Evolutionary conservation across 768 basidiomycete species (phyloP).

Genomic region (Sporobolomyces phaffii): DNA sequence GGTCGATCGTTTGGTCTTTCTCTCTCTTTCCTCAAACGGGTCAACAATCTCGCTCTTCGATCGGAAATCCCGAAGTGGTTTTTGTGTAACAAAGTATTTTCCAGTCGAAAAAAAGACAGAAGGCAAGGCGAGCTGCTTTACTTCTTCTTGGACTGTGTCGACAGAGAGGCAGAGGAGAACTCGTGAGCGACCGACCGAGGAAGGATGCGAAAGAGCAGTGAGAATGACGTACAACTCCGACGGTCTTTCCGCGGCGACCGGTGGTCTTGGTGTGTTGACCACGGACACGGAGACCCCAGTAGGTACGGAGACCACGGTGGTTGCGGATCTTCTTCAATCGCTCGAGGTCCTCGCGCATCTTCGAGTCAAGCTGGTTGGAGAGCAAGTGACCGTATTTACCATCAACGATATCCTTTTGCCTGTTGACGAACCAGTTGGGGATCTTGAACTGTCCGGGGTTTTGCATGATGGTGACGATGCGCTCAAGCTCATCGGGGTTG

Average conservation of each 20-base stretch:
- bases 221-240: conserved; percentile 23
- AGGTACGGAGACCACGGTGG: conserved; percentile 76
- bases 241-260: conserved; percentile 52
- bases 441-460: conserved; percentile 99
- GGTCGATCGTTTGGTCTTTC: too few species aligned
- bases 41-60: too few species aligned
- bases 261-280: conserved; percentile 99
- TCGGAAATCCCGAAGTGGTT: neutral
- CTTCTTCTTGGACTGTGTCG: conserved; percentile 25
- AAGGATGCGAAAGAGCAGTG: neutral
- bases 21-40: too few species aligned
- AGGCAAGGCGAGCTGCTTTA: neutral
- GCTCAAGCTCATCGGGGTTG: conserved; percentile 98
- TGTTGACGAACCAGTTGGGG: conserved; percentile 98
- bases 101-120: neutral
- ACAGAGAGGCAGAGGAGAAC: neutral
- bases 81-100: neutral
- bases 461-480: conserved; percentile 97
- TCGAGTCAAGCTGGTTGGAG: conserved; percentile 94
- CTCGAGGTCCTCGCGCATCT: conserved; percentile 87
- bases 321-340: conserved; percentile 98
- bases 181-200: neutral
- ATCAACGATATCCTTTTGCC: conserved; percentile 68
- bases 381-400: conserved; percentile 94
- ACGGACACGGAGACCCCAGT: conserved; percentile 60